Percentiles rank a stretch among this genome's conserved stretches.
Conservation (phyloP, 2,329 filamentous ascomycete genomes). For the Fusarium beomiforme region DNA sequence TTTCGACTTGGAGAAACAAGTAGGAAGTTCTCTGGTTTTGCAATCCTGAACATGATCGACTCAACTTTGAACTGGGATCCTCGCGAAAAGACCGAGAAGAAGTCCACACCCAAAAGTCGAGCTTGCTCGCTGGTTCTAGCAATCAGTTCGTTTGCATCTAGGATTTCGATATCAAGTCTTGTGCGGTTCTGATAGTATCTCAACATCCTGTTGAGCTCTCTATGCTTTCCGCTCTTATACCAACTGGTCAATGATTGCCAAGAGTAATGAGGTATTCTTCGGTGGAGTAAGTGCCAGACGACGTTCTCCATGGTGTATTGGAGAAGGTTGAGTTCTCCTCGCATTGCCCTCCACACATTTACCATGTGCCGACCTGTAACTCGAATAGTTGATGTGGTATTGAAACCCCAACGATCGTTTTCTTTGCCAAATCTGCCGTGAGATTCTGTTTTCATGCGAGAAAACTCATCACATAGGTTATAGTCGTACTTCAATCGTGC, state of each 20-base stretch:
- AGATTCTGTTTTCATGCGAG: slow-evolving; percentile 84
- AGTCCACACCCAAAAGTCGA: slow-evolving; percentile 90
- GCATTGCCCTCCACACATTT: slow-evolving; percentile 97
- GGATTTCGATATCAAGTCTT: slow-evolving; percentile 85
- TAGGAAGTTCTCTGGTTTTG: slow-evolving; percentile 94
- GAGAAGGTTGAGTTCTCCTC: slow-evolving; percentile 87
- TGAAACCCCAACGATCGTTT: slow-evolving; percentile 91
- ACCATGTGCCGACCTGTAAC: slow-evolving; percentile 97
- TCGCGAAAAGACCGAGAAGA: slow-evolving; percentile 93
- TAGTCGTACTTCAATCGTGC: slow-evolving; percentile 88
- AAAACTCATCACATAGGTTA: slow-evolving; percentile 90
- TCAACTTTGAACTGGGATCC: slow-evolving; percentile 99
- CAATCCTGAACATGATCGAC: slow-evolving; percentile 97
- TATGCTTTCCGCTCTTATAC: slow-evolving; percentile 75
- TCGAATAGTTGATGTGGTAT: slow-evolving; percentile 88
- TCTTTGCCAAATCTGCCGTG: slow-evolving; percentile 88
- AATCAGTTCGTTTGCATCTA: slow-evolving; percentile 90
- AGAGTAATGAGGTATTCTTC: slow-evolving; percentile 87
- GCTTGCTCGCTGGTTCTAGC: slow-evolving; percentile 94
- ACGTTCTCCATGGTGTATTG: slow-evolving; percentile 98
- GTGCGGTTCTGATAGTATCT: slow-evolving; percentile 81
- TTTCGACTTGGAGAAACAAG: slow-evolving; percentile 89
- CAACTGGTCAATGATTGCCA: slow-evolving; percentile 82
- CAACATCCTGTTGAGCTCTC: slow-evolving; percentile 78
- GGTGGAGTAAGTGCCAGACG: slow-evolving; percentile 88